Conservation (phyloP, 2,329 filamentous ascomycete species). For the Podosphaera leucotricha region DNA sequence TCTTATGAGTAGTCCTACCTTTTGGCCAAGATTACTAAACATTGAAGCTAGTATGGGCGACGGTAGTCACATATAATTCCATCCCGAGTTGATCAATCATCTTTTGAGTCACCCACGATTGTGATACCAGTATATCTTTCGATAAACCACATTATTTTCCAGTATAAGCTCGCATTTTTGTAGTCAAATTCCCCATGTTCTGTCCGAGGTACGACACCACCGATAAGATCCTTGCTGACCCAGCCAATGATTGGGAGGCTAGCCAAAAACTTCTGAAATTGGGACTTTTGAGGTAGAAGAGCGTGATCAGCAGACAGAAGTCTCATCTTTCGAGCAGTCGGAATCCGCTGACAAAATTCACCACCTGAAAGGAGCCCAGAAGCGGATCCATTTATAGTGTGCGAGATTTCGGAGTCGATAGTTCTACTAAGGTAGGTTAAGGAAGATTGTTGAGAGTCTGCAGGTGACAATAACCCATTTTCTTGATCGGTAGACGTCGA, state of each 20-base stretch:
- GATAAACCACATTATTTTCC: constrained; percentile 41
- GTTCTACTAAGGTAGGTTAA: constrained; percentile 30
- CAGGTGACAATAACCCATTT: constrained; percentile 11
- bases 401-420: background rate
- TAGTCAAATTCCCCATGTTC: constrained; percentile 61
- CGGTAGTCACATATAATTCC: no score
- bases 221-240: constrained; percentile 50
- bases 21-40: background rate
- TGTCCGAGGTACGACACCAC: constrained; percentile 47
- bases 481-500: constrained; percentile 6
- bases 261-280: constrained; percentile 36
- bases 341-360: constrained; percentile 32
- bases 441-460: constrained; percentile 18
- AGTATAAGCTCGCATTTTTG: constrained; percentile 40
- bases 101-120: constrained; percentile 23
- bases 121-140: constrained; percentile 35
- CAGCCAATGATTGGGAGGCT: constrained; percentile 47
- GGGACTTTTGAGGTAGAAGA: constrained; percentile 42
- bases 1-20: background rate
- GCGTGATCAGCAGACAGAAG: constrained; percentile 48
- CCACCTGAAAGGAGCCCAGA: constrained; percentile 13
- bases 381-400: constrained; percentile 1
- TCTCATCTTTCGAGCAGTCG: constrained; percentile 37
- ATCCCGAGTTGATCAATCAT: background rate
- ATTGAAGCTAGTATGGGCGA: background rate